Evolutionary conservation across 176 grass and related monocot species (phyloP).

Genomic region (Pontederia paniculata): DNA sequence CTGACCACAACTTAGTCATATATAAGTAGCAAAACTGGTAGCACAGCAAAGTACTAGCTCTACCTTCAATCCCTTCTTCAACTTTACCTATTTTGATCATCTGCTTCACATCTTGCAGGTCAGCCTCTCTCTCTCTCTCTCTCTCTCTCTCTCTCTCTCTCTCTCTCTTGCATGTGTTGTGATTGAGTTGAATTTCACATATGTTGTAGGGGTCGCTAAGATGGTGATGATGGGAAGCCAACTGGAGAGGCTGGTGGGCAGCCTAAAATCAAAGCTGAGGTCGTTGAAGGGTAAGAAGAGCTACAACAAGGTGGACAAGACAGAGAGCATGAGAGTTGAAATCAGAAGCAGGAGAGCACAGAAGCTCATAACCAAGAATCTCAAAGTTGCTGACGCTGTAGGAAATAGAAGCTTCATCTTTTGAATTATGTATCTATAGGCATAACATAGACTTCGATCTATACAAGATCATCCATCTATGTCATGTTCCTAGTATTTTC

Average conservation of each 20-base stretch:
- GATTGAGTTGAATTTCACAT: neutral
- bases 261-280: conserved; percentile 62
- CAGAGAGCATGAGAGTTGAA: conserved; percentile 83
- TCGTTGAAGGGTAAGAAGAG: conserved; percentile 27
- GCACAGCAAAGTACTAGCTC: no score
- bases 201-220: neutral
- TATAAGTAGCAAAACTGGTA: no score
- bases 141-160: conserved; percentile 3
- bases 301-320: conserved; percentile 50
- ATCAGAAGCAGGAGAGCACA: conserved; percentile 54
- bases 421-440: conserved; percentile 5
- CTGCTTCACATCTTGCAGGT: no score
- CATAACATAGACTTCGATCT: no score
- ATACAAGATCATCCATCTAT: no score
- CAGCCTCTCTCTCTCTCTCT: neutral
- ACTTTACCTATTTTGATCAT: no score
- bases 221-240: conserved; percentile 15
- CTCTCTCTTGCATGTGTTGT: neutral
- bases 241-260: conserved; percentile 50
- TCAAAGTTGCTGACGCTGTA: conserved; percentile 33
- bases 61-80: no score
- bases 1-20: no score
- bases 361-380: conserved; percentile 80
- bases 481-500: no score
- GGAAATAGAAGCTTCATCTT: conserved; percentile 20